These are phyloP conservation scores for Naganishia antarctica DNA, from an alignment of 768 basidiomycete species.

Conservation along the genomic window DNA sequence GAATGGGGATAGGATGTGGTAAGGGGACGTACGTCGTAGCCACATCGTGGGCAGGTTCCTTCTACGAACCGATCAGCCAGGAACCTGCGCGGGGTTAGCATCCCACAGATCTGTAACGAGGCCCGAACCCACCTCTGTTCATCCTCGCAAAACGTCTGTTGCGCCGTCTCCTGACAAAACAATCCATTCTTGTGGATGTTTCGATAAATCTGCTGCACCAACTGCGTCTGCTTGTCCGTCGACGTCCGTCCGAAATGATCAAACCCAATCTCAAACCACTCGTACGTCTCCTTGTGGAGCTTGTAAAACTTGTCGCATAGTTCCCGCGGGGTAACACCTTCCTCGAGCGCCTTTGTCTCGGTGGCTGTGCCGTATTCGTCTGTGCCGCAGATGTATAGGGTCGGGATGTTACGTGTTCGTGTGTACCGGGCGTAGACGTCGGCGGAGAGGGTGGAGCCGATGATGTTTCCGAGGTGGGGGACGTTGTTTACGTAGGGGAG, in stretches of 20 bases:
- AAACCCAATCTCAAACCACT: slow-evolving; percentile 97
- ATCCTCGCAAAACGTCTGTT: slow-evolving; percentile 91
- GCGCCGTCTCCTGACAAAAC: slow-evolving; percentile 75
- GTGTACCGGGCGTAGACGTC: slow-evolving; percentile 91
- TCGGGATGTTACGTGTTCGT: slow-evolving; percentile 73
- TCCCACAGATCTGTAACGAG: slow-evolving; percentile 38
- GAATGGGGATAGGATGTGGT: not conserved
- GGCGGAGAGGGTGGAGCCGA: slow-evolving; percentile 78
- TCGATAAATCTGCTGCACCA: slow-evolving; percentile 81
- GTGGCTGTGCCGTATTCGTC: slow-evolving; percentile 99
- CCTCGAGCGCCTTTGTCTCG: slow-evolving; percentile 68
- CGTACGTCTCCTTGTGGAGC: slow-evolving; percentile 84
- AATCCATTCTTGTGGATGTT: slow-evolving; percentile 73
- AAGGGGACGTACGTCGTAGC: slow-evolving; percentile 61
- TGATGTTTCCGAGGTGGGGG: slow-evolving; percentile 74
- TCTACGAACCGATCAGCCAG: slow-evolving; percentile 96
- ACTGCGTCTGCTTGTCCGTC: slow-evolving; percentile 83
- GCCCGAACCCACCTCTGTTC: slow-evolving; percentile 66
- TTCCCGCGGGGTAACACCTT: slow-evolving; percentile 48
- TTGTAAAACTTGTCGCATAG: slow-evolving; percentile 86
- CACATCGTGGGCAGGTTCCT: slow-evolving; percentile 93
- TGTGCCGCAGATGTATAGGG: slow-evolving; percentile 92
- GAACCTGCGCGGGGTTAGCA: slow-evolving; percentile 54
- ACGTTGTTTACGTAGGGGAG: slow-evolving; percentile 84
- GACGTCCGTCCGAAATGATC: slow-evolving; percentile 96